phyloP scores from a whole-genome alignment of 305 asterid genomes.

The Fraxinus nigra region DNA sequence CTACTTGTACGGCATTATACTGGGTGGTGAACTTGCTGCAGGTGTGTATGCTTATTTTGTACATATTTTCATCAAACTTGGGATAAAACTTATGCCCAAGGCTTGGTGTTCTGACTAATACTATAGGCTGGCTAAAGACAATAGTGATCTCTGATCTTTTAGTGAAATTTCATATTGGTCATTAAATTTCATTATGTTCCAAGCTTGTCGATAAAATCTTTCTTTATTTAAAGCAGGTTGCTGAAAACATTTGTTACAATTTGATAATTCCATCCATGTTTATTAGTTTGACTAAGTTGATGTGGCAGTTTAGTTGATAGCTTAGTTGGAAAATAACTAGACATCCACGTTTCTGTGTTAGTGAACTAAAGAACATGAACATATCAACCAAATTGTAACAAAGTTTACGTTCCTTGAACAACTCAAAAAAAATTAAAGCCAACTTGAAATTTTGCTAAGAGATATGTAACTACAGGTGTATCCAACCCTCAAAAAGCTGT shows the following conservation, averaged over 20 bases:
- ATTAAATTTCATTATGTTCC: background rate
- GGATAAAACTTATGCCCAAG: background rate
- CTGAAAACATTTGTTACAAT: background rate
- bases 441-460: background rate
- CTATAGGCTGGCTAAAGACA: background rate
- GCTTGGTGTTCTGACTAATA: background rate
- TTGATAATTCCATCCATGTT: background rate
- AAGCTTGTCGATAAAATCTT: background rate
- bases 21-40: slow-evolving; percentile 93
- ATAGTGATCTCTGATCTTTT: background rate
- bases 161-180: background rate
- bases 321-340: background rate
- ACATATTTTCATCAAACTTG: background rate
- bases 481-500: background rate
- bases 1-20: slow-evolving; percentile 62
- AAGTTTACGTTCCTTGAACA: background rate
- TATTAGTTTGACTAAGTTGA: background rate
- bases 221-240: background rate
- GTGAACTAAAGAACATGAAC: background rate
- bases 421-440: background rate
- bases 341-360: background rate
- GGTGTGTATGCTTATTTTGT: slow-evolving; percentile 37
- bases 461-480: background rate
- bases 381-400: background rate
- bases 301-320: background rate